A percentile compares a stretch with the other conserved stretches of the same genome.
These are phyloP conservation scores for Begonia fuchsioides DNA, from an alignment of 306 rosid genomes.

Conservation along the genomic window DNA sequence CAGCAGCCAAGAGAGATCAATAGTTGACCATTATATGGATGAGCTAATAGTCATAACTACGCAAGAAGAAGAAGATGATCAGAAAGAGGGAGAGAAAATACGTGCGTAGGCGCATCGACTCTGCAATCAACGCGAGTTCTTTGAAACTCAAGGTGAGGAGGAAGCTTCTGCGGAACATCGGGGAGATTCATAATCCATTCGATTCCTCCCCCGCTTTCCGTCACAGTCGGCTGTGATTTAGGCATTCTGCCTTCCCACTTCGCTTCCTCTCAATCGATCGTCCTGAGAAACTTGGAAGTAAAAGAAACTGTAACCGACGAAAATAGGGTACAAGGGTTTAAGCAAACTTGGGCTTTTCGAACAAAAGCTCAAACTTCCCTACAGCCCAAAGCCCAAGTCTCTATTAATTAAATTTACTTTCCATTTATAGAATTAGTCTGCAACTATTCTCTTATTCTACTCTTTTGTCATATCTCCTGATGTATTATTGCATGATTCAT, in stretches of 20 bases:
- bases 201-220: constrained; percentile 2
- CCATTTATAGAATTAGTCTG: too few relatives aligned
- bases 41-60: too few relatives aligned
- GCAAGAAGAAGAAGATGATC: background rate
- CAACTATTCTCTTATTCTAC: too few relatives aligned
- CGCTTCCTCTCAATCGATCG: constrained; percentile 1
- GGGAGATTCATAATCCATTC: constrained; percentile 26
- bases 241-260: constrained; percentile 1
- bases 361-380: too few relatives aligned
- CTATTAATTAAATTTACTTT: too few relatives aligned
- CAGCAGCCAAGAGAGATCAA: too few relatives aligned
- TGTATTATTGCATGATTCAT: too few relatives aligned
- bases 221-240: constrained; percentile 6
- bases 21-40: too few relatives aligned
- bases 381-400: too few relatives aligned
- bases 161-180: constrained; percentile 29
- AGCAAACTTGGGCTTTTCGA: background rate
- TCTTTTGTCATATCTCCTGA: too few relatives aligned
- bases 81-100: background rate
- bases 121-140: constrained; percentile 39
- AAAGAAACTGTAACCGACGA: background rate
- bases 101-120: constrained; percentile 35
- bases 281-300: background rate
- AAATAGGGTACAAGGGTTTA: background rate
- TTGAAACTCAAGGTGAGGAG: constrained; percentile 24